Evolutionary conservation across 116 monocot species (phyloP), one percentile per base, ranked within the genome.

Genomic region (Dioscorea cayenensis): DNA sequence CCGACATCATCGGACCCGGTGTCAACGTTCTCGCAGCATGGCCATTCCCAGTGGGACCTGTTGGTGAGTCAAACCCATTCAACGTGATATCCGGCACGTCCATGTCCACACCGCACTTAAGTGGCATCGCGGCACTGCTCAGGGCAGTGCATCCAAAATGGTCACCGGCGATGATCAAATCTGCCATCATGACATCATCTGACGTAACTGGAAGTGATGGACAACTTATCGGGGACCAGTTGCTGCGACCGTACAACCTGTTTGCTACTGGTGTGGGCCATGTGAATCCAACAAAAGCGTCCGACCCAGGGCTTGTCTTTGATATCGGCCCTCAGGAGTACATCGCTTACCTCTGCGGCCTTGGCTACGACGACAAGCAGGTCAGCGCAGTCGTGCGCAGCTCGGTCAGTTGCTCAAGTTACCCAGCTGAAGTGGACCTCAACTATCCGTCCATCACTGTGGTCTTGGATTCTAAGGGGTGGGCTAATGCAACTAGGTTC

Each of bases 361-460:
- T 65, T 23, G 32, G 38, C 12, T 66, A 66, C 20, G 5, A 5
- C 32, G 36, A 66, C 19, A 21, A 36, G 18, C 36, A 66, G 8
- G 25, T 66, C 37, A 43, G 25, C 4, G 17, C 18, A 11, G n/a
- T 66, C 21, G 12, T n/a, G 9, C 38, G 66, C 13, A 36, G 21
- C 38, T 18, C 36, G 16, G 66, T 66, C 13, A 19, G 4, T 5
- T 66, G 66, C 66, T 49, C 48, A 7, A 23, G 8, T 20, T 49
- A n/a, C 38, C 17, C 29, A 49, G 14, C 8, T 43, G 5, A 20
- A 8, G n/a, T 4, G 67, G 22, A 48, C 19, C 21, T 68, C 12
- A 68, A 68, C 67, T 68, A 68, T 38, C 67, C 67, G 2, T 68
- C 67, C 22, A 23, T 68, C 49, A 2, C 23, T 13, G 67, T 49